Evolutionary conservation across 2,329 filamentous ascomycete species (phyloP), one percentile per base, ranked within the genome.

Genomic region (Epichloe hybrida): DNA sequence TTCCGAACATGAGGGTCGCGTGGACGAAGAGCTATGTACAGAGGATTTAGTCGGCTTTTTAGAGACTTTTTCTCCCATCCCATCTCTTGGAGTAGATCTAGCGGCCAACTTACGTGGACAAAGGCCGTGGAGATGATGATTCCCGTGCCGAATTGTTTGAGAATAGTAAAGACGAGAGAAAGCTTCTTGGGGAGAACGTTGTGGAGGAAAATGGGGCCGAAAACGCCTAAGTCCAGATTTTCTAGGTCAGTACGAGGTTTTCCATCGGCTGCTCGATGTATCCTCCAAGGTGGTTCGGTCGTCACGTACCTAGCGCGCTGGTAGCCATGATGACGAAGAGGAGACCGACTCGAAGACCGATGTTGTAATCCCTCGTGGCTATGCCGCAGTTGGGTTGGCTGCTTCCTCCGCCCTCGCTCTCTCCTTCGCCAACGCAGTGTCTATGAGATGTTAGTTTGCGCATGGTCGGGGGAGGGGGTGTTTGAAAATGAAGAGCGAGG

Each of bases 141-240:
- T 12, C 84, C 84, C 0, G 83, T 86, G 3, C 84, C 84, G 56
- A 87, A 86, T 57, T 85, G 85, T 66, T 87, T 86, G 51, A 89
- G 68, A 4, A 84, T 62, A 4, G 79, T 76, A 58, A 87, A 80
- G 11, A 78, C 58, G 5, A 76, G 52, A 49, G 68, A 64, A 12
- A 71, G 59, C 49, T 72, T 75, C 35, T 71, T 64, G 4, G 77
- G 74, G 46, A 82, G 73, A 50, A 82, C 72, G 12, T 73, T 74
- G 3, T 74, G 72, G 21, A 86, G 67, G 20, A 87, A 58, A 43
- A 89, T 81, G 0, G 86, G 86, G 0, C 70, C 69, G 59, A 84
- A 86, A 15, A 86, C 83, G 49, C 72, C 71, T 71, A 17, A 11
- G 17, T 11, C 5, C n/a, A 27, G 31, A 31, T 31, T 4, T 4